Conservation (phyloP, 768 basidiomycete genomes). For the Wakefieldia striispora region DNA sequence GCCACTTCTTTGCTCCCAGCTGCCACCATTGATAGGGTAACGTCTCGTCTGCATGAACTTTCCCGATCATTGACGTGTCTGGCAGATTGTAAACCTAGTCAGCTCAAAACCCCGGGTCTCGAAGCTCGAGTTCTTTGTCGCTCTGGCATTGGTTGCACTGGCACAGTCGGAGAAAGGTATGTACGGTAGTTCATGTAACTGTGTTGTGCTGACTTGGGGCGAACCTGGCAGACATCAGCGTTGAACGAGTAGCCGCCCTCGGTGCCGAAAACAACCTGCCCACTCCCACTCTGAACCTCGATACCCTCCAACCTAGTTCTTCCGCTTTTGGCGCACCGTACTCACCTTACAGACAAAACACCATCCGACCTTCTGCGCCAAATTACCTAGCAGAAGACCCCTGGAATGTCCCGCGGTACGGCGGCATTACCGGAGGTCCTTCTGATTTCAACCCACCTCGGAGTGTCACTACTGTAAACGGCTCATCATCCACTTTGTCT, state of each 20-base stretch:
- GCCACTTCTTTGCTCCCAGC: conserved; percentile 78
- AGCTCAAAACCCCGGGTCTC: conserved; percentile 79
- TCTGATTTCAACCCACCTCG: conserved; percentile 25
- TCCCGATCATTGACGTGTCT: conserved; percentile 5
- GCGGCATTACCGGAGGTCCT: conserved; percentile 30
- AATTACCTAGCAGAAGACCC: conserved; percentile 67
- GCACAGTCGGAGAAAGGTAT: conserved; percentile 80
- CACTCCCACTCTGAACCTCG: conserved; percentile 66
- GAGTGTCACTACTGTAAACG: conserved; percentile 36
- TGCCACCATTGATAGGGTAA: conserved; percentile 77
- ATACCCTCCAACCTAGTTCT: conserved; percentile 49
- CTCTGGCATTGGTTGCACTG: conserved; percentile 81
- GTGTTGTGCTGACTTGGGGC: background rate
- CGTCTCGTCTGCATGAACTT: background rate
- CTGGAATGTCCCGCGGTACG: conserved; percentile 47
- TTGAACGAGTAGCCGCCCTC: conserved; percentile 76
- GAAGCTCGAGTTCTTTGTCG: conserved; percentile 89
- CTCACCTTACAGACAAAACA: conserved; percentile 45
- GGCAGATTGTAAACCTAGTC: conserved; percentile 86
- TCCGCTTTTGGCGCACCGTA: conserved; percentile 48
- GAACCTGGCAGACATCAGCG: conserved; percentile 58
- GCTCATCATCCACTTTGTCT: conserved; percentile 54
- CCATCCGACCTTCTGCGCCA: conserved; percentile 44
- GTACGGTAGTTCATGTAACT: conserved; percentile 9
- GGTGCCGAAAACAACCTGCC: conserved; percentile 79